Evolutionary conservation across 257 asterid species (phyloP), one percentile per base, ranked within the genome.

Genomic region (Gynochthodes officinalis): DNA sequence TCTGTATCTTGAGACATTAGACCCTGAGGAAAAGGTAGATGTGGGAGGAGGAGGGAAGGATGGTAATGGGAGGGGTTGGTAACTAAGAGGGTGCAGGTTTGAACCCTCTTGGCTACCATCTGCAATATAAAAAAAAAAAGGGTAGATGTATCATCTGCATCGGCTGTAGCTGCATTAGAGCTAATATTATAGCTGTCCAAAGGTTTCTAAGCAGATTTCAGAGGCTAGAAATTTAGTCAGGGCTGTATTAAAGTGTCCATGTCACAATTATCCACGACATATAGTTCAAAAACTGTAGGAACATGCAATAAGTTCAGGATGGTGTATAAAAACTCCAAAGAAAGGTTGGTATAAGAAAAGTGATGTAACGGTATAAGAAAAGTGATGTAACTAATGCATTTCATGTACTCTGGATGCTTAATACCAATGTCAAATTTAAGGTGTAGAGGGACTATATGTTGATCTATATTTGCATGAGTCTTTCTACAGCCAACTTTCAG

Each of bases 141-240:
- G n/a, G n/a, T n/a, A n/a, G n/a, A 54, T 54, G 30, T 54, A 54
- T n/a, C 61, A 54, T 54, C 32, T 54, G 70, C 70, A 23, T 42
- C 0, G 3, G 23, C 55, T 43, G 19, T 49, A 25, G 54, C 37
- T 42, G 37, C 10, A 25, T 18, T 40, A 53, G 23, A 64, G 53
- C 35, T 42, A 4, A 21, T 10, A 40, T 2, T 19, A n/a, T 39
- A 23, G 19, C 8, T 21, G 18, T 0, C 6, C 10, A 64, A 40
- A 37, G 42, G 46, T 2, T 6, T 33, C 27, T 7, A 27, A 43
- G 54, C 25, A 13, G 39, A 65, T 12, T 5, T 65, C 54, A 65
- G 70, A 42, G 5, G 13, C n/a, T 19, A 19, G 49, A 40, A 25
- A 42, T 40, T 64, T 21, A 21, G 61, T n/a, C 4, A 25, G 30